Conservation (phyloP, 2,329 filamentous ascomycete species). For the Ophiocordyceps australis region DNA sequence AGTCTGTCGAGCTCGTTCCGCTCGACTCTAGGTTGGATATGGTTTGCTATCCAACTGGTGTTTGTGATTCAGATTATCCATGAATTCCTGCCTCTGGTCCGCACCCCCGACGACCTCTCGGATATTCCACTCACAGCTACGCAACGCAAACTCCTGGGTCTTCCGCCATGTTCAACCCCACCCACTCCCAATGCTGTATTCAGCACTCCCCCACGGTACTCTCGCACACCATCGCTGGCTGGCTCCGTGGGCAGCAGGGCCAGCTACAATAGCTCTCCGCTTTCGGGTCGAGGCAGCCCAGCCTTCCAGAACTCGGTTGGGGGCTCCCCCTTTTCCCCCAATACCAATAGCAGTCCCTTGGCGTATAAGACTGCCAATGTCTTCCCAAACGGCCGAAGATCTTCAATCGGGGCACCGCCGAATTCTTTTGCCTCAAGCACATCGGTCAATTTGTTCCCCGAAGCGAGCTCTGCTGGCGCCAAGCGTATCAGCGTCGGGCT, state of each 20-base stretch:
- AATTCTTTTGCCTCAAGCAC: slow-evolving; percentile 32
- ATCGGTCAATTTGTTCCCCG: slow-evolving; percentile 28
- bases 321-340: slow-evolving; percentile 26
- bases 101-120: slow-evolving; percentile 55
- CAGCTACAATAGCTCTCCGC: slow-evolving; percentile 38
- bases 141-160: slow-evolving; percentile 69
- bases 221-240: slow-evolving; percentile 49
- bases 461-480: slow-evolving; percentile 46
- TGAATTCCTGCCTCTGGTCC: slow-evolving; percentile 55
- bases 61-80: slow-evolving; percentile 53
- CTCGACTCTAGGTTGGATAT: slow-evolving; percentile 22
- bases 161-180: slow-evolving; percentile 45
- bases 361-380: slow-evolving; percentile 48
- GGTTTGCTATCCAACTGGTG: slow-evolving; percentile 30
- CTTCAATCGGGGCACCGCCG: slow-evolving; percentile 44
- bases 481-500: slow-evolving; percentile 60
- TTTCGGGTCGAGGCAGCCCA: slow-evolving; percentile 37
- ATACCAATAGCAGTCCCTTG: slow-evolving; percentile 30
- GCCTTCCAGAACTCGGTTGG: slow-evolving; percentile 11
- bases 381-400: slow-evolving; percentile 29
- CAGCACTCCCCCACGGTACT: slow-evolving; percentile 75
- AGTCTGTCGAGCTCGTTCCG: slow-evolving; percentile 15
- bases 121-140: slow-evolving; percentile 68
- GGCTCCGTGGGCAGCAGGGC: slow-evolving; percentile 42
- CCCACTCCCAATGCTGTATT: slow-evolving; percentile 53